A percentile compares a stretch with the other conserved stretches of the same genome.
phyloP scores from a whole-genome alignment of 805 yeast species.

The Komagataella phaffii region DNA sequence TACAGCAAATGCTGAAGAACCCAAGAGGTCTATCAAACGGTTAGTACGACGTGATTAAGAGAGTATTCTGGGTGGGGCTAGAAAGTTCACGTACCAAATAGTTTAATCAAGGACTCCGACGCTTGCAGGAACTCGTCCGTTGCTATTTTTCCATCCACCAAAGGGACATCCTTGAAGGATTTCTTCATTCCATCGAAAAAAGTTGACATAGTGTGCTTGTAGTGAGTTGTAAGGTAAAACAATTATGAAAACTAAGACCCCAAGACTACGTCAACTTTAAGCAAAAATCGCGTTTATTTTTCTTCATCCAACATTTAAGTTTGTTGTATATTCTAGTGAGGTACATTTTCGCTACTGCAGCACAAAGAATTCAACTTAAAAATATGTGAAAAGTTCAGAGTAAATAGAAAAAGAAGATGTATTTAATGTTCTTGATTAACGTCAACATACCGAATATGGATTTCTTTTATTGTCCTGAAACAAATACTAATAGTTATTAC shows the following conservation, averaged over 20 bases:
- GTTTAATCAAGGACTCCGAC: constrained; percentile 66
- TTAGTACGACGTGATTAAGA: not conserved
- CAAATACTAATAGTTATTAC: no score
- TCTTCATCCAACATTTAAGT: not conserved
- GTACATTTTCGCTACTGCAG: no score
- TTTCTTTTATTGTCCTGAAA: no score
- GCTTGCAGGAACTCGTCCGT: constrained; percentile 75
- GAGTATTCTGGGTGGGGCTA: not conserved
- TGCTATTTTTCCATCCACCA: constrained; percentile 47
- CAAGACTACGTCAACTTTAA: not conserved
- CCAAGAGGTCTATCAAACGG: constrained; percentile 40
- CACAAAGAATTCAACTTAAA: no score
- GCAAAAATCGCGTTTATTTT: not conserved
- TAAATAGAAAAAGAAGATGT: no score
- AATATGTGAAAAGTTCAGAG: no score
- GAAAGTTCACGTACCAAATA: constrained; percentile 39
- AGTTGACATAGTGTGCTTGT: constrained; percentile 36
- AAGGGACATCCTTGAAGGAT: constrained; percentile 66
- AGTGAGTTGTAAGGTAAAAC: not conserved
- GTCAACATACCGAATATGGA: no score
- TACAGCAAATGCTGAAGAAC: constrained; percentile 72
- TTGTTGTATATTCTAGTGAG: no score
- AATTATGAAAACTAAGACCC: no score
- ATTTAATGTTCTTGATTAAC: no score
- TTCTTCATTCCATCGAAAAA: constrained; percentile 70